A percentile compares a stretch with the other conserved stretches of the same genome.
Evolutionary conservation across 352 stramenopile genomes (phyloP).

Genomic region (Phytophthora vignae): DNA sequence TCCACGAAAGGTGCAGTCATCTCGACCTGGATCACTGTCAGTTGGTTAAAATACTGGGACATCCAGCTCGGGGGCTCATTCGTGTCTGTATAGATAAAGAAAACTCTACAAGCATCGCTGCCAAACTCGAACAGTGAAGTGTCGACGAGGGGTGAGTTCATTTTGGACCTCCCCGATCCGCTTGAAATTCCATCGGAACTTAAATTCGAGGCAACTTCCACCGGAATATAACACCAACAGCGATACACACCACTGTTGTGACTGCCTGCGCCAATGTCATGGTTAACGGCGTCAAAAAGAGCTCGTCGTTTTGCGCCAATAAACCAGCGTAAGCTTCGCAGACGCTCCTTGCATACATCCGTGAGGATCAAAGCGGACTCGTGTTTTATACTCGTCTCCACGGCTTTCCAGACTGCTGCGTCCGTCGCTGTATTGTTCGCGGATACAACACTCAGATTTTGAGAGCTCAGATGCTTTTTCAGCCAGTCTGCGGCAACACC

Average conservation of each 20-base stretch:
- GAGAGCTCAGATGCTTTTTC: conserved; percentile 37
- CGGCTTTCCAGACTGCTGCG: conserved; percentile 46
- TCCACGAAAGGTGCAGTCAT: conserved; percentile 47
- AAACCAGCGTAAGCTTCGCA: conserved; percentile 45
- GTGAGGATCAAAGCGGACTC: conserved; percentile 53
- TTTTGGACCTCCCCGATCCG: not conserved
- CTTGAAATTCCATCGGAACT: not conserved
- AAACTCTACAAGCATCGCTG: conserved; percentile 53
- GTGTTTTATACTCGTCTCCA: conserved; percentile 48
- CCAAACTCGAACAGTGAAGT: conserved; percentile 42
- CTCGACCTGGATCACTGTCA: conserved; percentile 57
- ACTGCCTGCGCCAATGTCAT: conserved; percentile 34
- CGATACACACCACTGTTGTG: conserved; percentile 22
- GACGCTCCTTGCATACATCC: conserved; percentile 42
- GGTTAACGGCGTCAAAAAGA: conserved; percentile 59
- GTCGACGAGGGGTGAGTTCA: not conserved
- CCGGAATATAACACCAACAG: conserved; percentile 53
- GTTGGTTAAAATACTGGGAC: conserved; percentile 43
- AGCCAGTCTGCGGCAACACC: conserved; percentile 64
- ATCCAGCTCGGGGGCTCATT: conserved; percentile 50
- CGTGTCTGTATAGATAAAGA: conserved; percentile 55
- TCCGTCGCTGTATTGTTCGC: conserved; percentile 17
- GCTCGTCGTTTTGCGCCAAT: conserved; percentile 55
- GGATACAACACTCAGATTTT: conserved; percentile 17
- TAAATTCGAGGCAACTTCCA: not conserved